Conservation (phyloP, 1,139 yeast genomes). For the Trichomonascaceae sp. region DNA sequence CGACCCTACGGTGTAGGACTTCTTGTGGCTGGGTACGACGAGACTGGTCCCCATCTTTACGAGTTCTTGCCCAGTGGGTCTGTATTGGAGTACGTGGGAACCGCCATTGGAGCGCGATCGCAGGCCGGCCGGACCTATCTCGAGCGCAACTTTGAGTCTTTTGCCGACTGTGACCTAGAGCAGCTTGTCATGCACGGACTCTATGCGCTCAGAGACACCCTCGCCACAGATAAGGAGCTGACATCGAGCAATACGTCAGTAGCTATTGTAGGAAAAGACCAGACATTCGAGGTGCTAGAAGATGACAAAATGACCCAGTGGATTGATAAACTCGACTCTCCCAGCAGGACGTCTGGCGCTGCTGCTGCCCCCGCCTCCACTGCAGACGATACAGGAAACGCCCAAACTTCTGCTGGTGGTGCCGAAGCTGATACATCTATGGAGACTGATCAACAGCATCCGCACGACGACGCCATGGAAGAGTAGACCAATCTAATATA, state of each 20-base stretch:
- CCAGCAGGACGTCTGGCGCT: constrained; percentile 22
- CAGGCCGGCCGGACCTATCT: constrained; percentile 96
- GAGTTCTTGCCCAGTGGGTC: constrained; percentile 97
- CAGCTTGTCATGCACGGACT: constrained; percentile 78
- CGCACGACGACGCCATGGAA: background rate
- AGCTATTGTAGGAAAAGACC: constrained; percentile 77
- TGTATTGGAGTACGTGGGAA: constrained; percentile 78
- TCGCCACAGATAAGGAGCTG: constrained; percentile 88
- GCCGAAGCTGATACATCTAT: background rate
- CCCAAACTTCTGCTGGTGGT: background rate
- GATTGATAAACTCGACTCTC: constrained; percentile 56
- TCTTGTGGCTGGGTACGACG: constrained; percentile 84
- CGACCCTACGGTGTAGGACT: constrained; percentile 98
- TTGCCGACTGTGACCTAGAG: constrained; percentile 50
- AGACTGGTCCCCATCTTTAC: constrained; percentile 82
- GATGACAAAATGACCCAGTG: constrained; percentile 72
- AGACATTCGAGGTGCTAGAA: constrained; percentile 63
- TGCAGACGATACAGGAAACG: constrained; percentile 4
- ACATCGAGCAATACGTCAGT: constrained; percentile 76
- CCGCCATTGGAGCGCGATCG: constrained; percentile 97
- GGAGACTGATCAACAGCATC: background rate
- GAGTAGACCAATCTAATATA: no score
- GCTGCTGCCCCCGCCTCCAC: constrained; percentile 7
- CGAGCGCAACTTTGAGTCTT: constrained; percentile 68
- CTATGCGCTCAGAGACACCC: constrained; percentile 84